Percentiles rank a stretch among this genome's conserved stretches.
phyloP scores from a whole-genome alignment of 202 grass and related monocot genomes.

The Carex arenaria region DNA sequence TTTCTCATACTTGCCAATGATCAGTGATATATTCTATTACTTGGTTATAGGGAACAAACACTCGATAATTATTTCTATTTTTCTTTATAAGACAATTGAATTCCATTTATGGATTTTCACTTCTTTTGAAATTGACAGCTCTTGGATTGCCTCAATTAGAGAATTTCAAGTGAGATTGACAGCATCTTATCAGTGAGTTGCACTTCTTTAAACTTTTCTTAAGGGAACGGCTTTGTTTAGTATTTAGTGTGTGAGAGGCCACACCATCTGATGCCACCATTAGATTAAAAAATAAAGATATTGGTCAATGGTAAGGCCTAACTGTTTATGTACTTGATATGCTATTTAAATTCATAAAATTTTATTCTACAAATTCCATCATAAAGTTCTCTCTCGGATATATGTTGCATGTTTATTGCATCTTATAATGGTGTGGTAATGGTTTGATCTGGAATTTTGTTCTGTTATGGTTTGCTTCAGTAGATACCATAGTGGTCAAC shows the following conservation, averaged over 20 bases:
- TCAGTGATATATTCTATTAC: too few relatives aligned
- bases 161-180: slow-evolving; percentile 87
- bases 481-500: background rate
- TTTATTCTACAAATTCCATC: background rate
- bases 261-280: background rate
- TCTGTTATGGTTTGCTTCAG: background rate
- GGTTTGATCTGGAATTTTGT: background rate
- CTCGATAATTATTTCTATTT: background rate
- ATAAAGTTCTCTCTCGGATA: background rate
- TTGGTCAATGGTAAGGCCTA: background rate
- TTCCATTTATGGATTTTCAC: background rate
- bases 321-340: background rate
- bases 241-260: background rate
- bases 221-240: background rate
- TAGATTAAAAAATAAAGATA: background rate
- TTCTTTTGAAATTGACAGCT: slow-evolving; percentile 40
- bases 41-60: background rate
- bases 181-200: slow-evolving; percentile 63
- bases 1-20: too few relatives aligned
- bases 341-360: background rate
- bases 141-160: slow-evolving; percentile 86
- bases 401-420: background rate
- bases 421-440: background rate
- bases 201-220: background rate
- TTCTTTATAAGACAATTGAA: slow-evolving; percentile 8